Evolutionary conservation across 805 yeast species (phyloP).

Genomic region (Ogataea pilisensis): DNA sequence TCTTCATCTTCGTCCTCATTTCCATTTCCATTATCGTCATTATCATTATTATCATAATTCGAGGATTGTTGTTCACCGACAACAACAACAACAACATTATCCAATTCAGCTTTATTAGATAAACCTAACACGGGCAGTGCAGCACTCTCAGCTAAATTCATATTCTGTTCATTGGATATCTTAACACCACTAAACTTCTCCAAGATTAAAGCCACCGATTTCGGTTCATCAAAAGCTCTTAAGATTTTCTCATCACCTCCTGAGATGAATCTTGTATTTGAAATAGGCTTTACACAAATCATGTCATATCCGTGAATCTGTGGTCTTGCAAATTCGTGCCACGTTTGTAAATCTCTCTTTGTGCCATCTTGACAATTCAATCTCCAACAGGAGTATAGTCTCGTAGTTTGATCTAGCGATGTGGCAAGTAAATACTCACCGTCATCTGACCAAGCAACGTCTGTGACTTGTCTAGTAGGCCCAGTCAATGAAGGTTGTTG

Average conservation of each 20-base stretch:
- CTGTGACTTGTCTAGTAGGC: conserved; percentile 69
- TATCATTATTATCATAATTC: conserved; percentile 40
- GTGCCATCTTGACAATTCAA: conserved; percentile 28
- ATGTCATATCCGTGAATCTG: conserved; percentile 98
- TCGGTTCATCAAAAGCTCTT: conserved; percentile 86
- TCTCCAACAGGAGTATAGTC: conserved; percentile 69
- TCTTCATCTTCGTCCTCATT: conserved; percentile 36
- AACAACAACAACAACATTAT: conserved; percentile 31
- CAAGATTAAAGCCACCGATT: conserved; percentile 64
- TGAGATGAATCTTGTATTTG: conserved; percentile 66
- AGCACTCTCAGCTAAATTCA: conserved; percentile 76
- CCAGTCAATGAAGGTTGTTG: conserved; percentile 68
- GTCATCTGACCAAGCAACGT: conserved; percentile 64
- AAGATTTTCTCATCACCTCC: conserved; percentile 95
- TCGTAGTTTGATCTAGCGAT: conserved; percentile 89
- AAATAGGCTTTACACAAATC: conserved; percentile 68
- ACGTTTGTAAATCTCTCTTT: conserved; percentile 35
- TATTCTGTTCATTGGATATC: conserved; percentile 10
- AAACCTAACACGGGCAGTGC: conserved; percentile 89
- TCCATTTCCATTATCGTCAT: conserved; percentile 31
- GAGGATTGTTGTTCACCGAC: conserved; percentile 29
- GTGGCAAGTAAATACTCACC: conserved; percentile 72
- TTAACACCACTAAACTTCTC: conserved; percentile 48
- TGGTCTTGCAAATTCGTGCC: conserved; percentile 95
- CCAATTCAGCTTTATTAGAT: conserved; percentile 79